Base-by-base conservation (phyloP, 2,329 filamentous ascomycete genomes). In the Diaporthe batatas region DNA sequence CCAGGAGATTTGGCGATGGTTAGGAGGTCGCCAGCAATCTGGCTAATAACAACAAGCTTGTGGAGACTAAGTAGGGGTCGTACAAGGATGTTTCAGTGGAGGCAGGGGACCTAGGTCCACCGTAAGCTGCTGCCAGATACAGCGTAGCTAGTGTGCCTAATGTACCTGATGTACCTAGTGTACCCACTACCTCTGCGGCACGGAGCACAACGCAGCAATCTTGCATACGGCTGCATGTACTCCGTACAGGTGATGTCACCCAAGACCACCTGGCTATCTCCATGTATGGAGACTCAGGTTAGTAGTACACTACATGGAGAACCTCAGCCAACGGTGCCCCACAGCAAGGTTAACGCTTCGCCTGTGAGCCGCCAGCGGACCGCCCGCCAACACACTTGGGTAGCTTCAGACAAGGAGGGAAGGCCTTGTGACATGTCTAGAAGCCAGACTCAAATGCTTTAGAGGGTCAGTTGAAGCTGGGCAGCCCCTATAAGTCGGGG, bases 11-110 rank as follows among this genome's bases (percentile, higher is more conserved):
- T 39, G 67, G 34, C 58, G 49, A 59, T 64, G 62, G 70, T 69
- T 72, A 59, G 57, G 64, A 69, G 65, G 70, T 70, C 57, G 62
- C 39, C 76, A 16, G 76, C 73, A n/a, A 74, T 68, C n/a, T 79
- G 78, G n/a, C 74, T 76, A 70, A 68, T 76, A 70, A 68, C 53
- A 67, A 49, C 14, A 67, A 49, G 58, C 51, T 67, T 71, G 72
- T 72, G 72, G 72, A 55, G 72, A 62, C 51, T 44, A 68, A 68
- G 53, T 65, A 73, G 68, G 72, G 72, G 62, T 71, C 57, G 57
- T 58, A 6, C 68, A 72, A 36, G 57, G 73, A 70, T 71, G 64
- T 72, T 64, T 29, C 23, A 47, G 70, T 64, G 70, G 65, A 34
- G 51, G 57, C 72, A 62, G 65, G 64, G 64, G 55, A n/a, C 62